Conservation (phyloP, 2,329 filamentous ascomycete genomes). For the Trichoderma semiorbis region DNA sequence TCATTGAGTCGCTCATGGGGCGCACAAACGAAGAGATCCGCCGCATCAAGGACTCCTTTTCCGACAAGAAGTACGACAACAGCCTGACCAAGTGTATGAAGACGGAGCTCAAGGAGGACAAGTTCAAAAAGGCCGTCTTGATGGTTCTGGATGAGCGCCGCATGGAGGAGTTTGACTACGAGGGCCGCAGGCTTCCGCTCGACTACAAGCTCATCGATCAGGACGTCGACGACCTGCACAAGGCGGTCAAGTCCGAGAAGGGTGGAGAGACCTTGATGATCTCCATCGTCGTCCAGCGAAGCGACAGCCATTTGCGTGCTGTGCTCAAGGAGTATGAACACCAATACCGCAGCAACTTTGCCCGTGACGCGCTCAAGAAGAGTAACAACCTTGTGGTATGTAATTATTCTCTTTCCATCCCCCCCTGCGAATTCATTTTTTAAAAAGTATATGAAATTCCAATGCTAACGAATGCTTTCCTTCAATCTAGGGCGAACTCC, state of each 20-base stretch:
- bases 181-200: conserved; percentile 55
- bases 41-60: conserved; percentile 82
- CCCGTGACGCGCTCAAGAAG: conserved; percentile 80
- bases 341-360: conserved; percentile 75
- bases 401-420: conserved; percentile 27
- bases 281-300: conserved; percentile 73
- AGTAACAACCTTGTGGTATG: conserved; percentile 89
- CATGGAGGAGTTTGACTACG: conserved; percentile 74
- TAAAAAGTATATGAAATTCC: conserved; percentile 54
- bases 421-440: neutral
- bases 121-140: conserved; percentile 86
- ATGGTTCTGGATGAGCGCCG: conserved; percentile 76
- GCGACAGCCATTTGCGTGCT: conserved; percentile 77
- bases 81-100: conserved; percentile 81
- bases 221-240: conserved; percentile 70
- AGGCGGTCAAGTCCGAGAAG: conserved; percentile 65
- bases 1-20: conserved; percentile 92
- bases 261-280: conserved; percentile 89
- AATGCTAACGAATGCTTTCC: neutral
- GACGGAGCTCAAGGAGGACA: conserved; percentile 89
- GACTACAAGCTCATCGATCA: conserved; percentile 61
- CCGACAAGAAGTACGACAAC: conserved; percentile 87
- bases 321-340: conserved; percentile 74
- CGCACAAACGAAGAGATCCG: conserved; percentile 82
- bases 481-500: conserved; percentile 76